phyloP scores from a whole-genome alignment of 208 protist species.

The Trichomonas gallinae region DNA sequence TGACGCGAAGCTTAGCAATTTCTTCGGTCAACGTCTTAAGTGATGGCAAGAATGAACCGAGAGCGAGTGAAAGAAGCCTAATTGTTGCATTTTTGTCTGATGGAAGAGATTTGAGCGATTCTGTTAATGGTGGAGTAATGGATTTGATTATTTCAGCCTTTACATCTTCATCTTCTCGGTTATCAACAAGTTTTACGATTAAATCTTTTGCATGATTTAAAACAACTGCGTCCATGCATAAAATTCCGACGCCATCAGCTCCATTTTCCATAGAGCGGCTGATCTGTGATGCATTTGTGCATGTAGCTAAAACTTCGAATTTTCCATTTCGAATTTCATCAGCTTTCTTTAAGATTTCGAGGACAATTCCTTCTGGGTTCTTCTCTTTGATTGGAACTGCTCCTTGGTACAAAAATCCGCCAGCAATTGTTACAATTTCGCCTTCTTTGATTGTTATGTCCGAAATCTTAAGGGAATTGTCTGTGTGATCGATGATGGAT shows the following conservation, averaged over 20 bases:
- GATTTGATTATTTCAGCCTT: too few relatives aligned
- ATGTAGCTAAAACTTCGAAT: not conserved
- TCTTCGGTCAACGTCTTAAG: conserved; percentile 49
- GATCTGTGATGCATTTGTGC: not conserved
- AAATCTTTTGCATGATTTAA: not conserved
- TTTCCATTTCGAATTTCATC: not conserved
- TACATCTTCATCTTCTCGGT: not conserved
- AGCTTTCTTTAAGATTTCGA: not conserved
- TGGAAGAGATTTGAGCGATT: not conserved
- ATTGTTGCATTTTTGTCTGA: not conserved
- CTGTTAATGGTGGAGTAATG: not conserved
- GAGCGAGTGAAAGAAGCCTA: not conserved
- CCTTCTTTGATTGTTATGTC: not conserved
- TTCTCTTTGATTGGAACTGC: not conserved
- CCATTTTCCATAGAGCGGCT: not conserved
- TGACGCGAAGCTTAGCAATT: conserved; percentile 38
- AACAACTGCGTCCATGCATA: not conserved
- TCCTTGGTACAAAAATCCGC: not conserved
- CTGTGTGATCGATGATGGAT: not conserved
- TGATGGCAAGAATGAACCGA: conserved; percentile 59
- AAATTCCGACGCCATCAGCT: not conserved
- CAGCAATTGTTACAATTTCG: not conserved
- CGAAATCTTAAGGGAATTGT: not conserved
- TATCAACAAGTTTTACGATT: not conserved
- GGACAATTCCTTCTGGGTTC: not conserved